Base-by-base conservation (phyloP, 192 early-diverging fungal genomes). In the Glomus cerebriforme region DNA sequence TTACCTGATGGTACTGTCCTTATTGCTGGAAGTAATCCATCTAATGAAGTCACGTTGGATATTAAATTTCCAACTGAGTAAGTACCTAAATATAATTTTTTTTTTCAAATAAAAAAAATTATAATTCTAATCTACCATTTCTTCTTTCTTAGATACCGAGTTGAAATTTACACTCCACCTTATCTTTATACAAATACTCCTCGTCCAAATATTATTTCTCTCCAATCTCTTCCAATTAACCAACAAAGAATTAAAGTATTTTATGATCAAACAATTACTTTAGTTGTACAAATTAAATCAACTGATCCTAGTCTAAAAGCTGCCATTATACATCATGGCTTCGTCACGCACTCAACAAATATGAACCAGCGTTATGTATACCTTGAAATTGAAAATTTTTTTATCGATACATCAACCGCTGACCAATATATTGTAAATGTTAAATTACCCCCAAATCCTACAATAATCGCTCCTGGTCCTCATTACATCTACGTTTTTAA, bases 11-110 rank as follows among this genome's bases (percentile, higher is more conserved):
- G 73, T 45, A 76, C 77, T 67, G 79, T 86, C 59, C 81, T 83
- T 75, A 79, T 83, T 37, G 62, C 82, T n/a, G 85, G 85, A 26
- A 80, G 80, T 31, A 86, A 83, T 54, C 79, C 82, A 37, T 84
- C 82, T 76, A 82, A 7, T 8, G 3, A 24, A 2, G 63, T 78
- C 45, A 81, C 73, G 27, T 58, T 26, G 79, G 47, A 62, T 24
- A 73, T 80, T 3, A 73, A 73, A 29, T 86, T 80, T 65, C 88
- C 88, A 2, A 89, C 88, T 32, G 88, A 89, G 67, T 89, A 13
- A 54, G 71, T 73, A 2, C 0, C n/a, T 27, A 54, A 39, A 24
- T 24, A 58, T n/a, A 32, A 22, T 22, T 37, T 26, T 58, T 54
- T 31, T 31, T 1, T 68, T 47, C 4, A 43, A 39, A 43, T 43